Conservation (phyloP, 495 filamentous ascomycete species). For the Beverwykella pulmonaria region DNA sequence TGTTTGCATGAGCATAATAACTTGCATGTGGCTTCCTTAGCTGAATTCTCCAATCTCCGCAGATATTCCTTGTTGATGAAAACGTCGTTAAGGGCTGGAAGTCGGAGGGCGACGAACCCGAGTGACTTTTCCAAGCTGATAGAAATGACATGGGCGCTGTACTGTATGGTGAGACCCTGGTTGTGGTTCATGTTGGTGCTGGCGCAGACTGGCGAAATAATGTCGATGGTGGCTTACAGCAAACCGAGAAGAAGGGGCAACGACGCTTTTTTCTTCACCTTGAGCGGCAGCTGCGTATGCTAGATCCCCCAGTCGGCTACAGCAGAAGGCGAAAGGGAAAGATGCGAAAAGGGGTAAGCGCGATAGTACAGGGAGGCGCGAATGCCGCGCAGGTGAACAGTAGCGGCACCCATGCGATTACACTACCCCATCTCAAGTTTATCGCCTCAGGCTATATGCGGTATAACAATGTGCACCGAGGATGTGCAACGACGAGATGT, state of each 20-base stretch:
- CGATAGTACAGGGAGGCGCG: no score
- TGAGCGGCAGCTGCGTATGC: not conserved
- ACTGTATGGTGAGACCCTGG: not conserved
- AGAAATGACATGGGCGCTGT: not conserved
- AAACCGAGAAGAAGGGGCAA: not conserved
- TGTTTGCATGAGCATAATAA: no score
- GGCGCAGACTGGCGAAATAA: no score
- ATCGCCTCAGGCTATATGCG: no score
- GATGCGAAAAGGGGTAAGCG: no score
- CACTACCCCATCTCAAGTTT: no score
- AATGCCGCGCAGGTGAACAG: no score
- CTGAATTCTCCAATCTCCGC: not conserved
- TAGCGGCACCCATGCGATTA: no score
- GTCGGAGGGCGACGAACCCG: not conserved
- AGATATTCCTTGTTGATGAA: not conserved
- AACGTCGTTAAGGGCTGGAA: not conserved
- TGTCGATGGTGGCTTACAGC: not conserved
- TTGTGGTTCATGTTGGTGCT: not conserved
- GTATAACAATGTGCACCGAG: no score
- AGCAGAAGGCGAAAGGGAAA: not conserved
- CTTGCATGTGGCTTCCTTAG: no score
- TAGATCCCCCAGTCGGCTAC: not conserved
- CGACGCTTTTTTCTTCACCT: not conserved
- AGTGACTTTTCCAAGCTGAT: not conserved
- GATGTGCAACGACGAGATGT: no score